Evolutionary conservation across 768 basidiomycete species (phyloP), one percentile per base, ranked within the genome.

Genomic region (Lactifluus rugatus): DNA sequence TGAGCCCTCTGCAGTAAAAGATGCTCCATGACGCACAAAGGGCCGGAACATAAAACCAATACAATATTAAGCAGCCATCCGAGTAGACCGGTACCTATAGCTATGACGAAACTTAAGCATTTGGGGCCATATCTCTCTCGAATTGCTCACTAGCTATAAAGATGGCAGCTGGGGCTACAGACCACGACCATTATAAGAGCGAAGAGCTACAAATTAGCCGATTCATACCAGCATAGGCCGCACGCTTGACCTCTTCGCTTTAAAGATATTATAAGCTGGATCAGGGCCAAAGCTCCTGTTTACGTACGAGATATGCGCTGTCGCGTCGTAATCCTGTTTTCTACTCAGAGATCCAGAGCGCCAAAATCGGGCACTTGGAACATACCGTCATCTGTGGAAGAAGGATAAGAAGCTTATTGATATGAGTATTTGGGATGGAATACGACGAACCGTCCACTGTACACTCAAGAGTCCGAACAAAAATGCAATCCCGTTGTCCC

Each of bases 11-110:
- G 9, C 25, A 19, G 25, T 21, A n/a, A 41, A 5, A n/a, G 6
- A 34, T 52, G 10, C 31, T 45, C 37, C 3, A 25, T 17, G 16
- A 74, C 83, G 65, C 61, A 84, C 83, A 88, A 72, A 54, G 82
- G 81, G 7, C 89, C 89, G 19, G 87, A 88, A 70, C 89, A 93
- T 9, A 93, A 75, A n/a, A 93, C 78, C 31, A 92, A 70, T 5
- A 91, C 84, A 62, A 95, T 87, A 70, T 93, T 95, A 60, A 93
- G 77, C 9, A 93, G 66, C 90, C 90, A 93, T 34, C 90, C 89
- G 60, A 90, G 77, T 46, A 86, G 71, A 54, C 85, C 85, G 4
- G 86, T 88, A 5, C 87, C 86, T 56, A 89, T 73, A 28, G 89
- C 87, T 82, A 56, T 81, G 57, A 82, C 78, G 67, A 84, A 82